phyloP scores from a whole-genome alignment of 2,329 filamentous ascomycete species.

The Dryadomyces quercus-mongolicae region DNA sequence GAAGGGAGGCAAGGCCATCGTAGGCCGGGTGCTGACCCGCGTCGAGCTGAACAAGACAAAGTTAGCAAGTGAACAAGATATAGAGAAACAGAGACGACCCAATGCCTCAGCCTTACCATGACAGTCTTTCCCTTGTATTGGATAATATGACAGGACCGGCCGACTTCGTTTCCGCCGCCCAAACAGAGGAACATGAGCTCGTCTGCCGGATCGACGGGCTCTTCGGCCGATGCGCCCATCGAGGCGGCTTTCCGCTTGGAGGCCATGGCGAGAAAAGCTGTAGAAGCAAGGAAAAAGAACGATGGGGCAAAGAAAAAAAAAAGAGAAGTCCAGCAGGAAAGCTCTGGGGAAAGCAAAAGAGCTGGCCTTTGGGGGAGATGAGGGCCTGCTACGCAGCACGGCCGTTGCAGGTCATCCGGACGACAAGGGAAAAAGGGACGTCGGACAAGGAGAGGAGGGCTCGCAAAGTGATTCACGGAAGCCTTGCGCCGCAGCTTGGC shows the following conservation, averaged over 20 bases:
- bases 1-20: slow-evolving; percentile 82
- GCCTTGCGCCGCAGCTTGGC: background rate
- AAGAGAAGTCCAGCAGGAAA: background rate
- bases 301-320: too few relatives aligned
- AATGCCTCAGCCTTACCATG: slow-evolving; percentile 56
- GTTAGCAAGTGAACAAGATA: background rate
- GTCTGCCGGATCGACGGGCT: slow-evolving; percentile 84
- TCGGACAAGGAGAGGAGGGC: background rate
- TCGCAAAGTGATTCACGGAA: background rate
- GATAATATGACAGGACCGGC: slow-evolving; percentile 91
- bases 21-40: slow-evolving; percentile 95
- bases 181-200: slow-evolving; percentile 90
- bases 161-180: slow-evolving; percentile 93
- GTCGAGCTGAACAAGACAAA: slow-evolving; percentile 58
- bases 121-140: slow-evolving; percentile 99
- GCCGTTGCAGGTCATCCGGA: background rate
- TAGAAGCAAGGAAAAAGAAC: too few relatives aligned
- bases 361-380: background rate
- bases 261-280: slow-evolving; percentile 48
- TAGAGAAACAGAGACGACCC: background rate
- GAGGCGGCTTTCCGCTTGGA: slow-evolving; percentile 80
- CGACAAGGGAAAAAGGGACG: background rate
- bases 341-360: background rate
- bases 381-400: background rate
- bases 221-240: slow-evolving; percentile 60